Conservation (phyloP, 208 protist genomes). For the Acanthamoeba sp. region DNA sequence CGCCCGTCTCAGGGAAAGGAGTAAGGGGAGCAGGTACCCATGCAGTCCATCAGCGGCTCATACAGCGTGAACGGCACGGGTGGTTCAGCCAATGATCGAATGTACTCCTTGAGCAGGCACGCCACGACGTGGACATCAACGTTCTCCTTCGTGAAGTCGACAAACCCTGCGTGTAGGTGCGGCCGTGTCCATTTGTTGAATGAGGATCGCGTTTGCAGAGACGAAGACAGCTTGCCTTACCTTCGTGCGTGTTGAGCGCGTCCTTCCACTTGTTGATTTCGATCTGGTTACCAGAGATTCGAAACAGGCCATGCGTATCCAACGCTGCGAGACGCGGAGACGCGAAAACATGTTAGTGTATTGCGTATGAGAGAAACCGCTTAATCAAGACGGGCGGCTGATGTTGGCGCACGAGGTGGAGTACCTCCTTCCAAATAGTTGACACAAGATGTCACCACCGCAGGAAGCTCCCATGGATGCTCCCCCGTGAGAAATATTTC, state of each 20-base stretch:
- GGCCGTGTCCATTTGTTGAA: background rate
- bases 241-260: background rate
- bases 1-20: background rate
- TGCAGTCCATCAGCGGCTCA: slow-evolving; percentile 27
- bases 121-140: slow-evolving; percentile 14
- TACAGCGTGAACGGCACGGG: background rate
- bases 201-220: background rate
- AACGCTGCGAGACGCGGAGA: background rate
- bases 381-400: too few species aligned
- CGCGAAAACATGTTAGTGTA: background rate
- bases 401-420: too few species aligned
- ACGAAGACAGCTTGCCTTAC: background rate
- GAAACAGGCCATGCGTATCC: slow-evolving; percentile 21
- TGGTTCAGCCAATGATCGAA: background rate
- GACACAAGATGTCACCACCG: background rate
- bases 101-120: slow-evolving; percentile 6
- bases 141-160: background rate
- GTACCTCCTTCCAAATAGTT: background rate
- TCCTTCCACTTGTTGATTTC: slow-evolving; percentile 45
- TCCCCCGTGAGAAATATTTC: background rate
- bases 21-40: background rate
- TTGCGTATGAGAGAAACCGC: too few species aligned
- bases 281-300: background rate
- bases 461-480: background rate
- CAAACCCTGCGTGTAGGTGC: background rate